Evolutionary conservation across 2,329 filamentous ascomycete species (phyloP).

Genomic region (Didymella exigua): DNA sequence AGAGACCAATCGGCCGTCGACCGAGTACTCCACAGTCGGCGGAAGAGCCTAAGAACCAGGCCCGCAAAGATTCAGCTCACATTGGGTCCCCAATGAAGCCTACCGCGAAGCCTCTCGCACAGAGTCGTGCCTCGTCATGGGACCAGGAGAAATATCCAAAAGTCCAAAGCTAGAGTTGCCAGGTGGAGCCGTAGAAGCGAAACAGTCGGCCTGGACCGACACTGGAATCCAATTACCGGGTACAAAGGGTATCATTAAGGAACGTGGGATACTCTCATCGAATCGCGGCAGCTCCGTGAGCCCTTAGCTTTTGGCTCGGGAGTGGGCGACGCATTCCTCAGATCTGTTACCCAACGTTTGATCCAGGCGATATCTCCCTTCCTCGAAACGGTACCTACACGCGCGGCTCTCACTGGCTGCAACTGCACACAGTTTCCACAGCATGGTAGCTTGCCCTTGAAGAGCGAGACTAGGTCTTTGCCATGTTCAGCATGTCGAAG

Average conservation of each 20-base stretch:
- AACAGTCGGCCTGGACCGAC: not conserved
- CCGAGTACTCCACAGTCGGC: not conserved
- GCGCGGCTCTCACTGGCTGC: not conserved
- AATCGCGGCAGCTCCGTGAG: not conserved
- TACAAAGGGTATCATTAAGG: not conserved
- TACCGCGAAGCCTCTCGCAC: not conserved
- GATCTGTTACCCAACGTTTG: not conserved
- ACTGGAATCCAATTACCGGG: not conserved
- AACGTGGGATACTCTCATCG: not conserved
- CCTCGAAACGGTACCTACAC: not conserved
- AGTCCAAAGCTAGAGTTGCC: not conserved
- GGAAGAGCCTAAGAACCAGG: not conserved
- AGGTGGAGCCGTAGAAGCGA: not conserved
- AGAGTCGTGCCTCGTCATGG: not conserved
- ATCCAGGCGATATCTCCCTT: not conserved
- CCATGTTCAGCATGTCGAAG: not conserved
- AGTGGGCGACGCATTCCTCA: not conserved
- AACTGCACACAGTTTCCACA: not conserved
- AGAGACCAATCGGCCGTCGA: not conserved
- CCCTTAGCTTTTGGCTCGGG: not conserved
- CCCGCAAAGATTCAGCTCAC: slow-evolving; percentile 4
- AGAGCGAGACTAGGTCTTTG: not conserved
- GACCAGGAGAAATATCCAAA: not conserved
- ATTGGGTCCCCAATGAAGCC: not conserved
- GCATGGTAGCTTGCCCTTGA: not conserved